These are phyloP conservation scores for Aspergillus ochraceus DNA, from an alignment of 2,329 filamentous ascomycete species.

Conservation along the genomic window DNA sequence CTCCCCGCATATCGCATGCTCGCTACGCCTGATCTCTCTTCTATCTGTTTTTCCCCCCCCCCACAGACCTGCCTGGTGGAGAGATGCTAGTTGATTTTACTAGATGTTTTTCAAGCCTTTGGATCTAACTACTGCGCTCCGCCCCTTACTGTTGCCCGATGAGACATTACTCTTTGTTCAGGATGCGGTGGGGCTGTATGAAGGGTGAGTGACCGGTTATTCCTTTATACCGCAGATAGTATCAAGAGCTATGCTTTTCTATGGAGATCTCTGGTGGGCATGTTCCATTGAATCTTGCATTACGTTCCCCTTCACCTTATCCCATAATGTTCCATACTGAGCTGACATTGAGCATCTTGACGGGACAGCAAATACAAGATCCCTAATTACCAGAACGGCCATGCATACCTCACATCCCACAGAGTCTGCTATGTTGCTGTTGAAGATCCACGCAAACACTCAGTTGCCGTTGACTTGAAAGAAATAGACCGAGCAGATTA, in stretches of 20 bases:
- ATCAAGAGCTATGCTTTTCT: background rate
- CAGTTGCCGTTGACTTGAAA: constrained; percentile 81
- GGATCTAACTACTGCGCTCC: constrained; percentile 92
- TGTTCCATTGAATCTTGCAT: background rate
- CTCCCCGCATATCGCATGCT: background rate
- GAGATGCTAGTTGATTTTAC: constrained; percentile 43
- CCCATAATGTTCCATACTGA: constrained; percentile 1
- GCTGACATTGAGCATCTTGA: constrained; percentile 14
- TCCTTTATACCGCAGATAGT: constrained; percentile 2
- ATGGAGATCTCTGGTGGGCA: background rate
- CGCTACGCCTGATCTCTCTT: background rate
- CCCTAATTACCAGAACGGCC: constrained; percentile 88
- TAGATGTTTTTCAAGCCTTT: constrained; percentile 97
- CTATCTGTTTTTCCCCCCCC: constrained; percentile 11
- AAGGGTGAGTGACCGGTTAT: constrained; percentile 67
- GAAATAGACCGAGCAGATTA: constrained; percentile 89
- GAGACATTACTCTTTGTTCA: constrained; percentile 95
- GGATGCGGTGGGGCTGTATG: constrained; percentile 94
- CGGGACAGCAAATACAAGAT: constrained; percentile 83
- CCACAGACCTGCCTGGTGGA: constrained; percentile 9
- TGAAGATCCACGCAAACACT: constrained; percentile 78
- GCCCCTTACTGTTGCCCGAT: constrained; percentile 88
- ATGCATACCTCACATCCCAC: constrained; percentile 95
- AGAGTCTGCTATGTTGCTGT: constrained; percentile 94
- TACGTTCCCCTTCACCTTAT: background rate